phyloP scores from a whole-genome alignment of 352 stramenopile genomes.

The Albugo candida region DNA sequence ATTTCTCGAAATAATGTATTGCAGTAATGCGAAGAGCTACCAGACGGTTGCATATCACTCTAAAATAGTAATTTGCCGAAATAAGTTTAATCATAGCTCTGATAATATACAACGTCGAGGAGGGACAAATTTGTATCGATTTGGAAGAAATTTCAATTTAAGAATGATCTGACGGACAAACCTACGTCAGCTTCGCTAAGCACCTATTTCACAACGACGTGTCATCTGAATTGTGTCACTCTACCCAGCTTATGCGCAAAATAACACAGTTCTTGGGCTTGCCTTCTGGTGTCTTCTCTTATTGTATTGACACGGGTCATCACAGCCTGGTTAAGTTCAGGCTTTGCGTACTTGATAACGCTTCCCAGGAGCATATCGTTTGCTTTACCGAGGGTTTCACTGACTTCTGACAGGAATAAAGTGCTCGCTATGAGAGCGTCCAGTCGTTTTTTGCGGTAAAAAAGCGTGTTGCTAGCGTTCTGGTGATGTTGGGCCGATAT shows the following conservation, averaged over 20 bases:
- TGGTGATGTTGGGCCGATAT: too few species aligned
- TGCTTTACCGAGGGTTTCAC: too few species aligned
- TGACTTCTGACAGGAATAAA: too few species aligned
- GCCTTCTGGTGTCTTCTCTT: too few species aligned
- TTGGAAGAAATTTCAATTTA: constrained; percentile 53
- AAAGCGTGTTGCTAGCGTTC: too few species aligned
- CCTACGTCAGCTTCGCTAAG: constrained; percentile 21
- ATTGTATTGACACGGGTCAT: not conserved
- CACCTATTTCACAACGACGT: too few species aligned
- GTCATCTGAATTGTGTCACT: too few species aligned
- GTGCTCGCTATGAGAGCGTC: too few species aligned
- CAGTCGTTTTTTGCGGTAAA: too few species aligned
- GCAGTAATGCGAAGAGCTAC: constrained; percentile 29
- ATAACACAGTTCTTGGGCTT: too few species aligned
- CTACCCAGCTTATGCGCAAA: too few species aligned
- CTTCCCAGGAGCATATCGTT: not conserved
- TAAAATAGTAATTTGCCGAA: constrained; percentile 10
- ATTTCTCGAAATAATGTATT: constrained; percentile 21
- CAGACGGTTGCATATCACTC: constrained; percentile 68
- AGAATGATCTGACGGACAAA: constrained; percentile 40
- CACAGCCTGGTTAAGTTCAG: not conserved
- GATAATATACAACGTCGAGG: constrained; percentile 29
- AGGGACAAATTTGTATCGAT: constrained; percentile 69
- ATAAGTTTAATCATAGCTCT: not conserved
- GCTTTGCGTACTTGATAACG: not conserved